These are phyloP conservation scores for Friedmanniomyces simplex DNA, from an alignment of 495 filamentous ascomycete genomes.

Conservation along the genomic window DNA sequence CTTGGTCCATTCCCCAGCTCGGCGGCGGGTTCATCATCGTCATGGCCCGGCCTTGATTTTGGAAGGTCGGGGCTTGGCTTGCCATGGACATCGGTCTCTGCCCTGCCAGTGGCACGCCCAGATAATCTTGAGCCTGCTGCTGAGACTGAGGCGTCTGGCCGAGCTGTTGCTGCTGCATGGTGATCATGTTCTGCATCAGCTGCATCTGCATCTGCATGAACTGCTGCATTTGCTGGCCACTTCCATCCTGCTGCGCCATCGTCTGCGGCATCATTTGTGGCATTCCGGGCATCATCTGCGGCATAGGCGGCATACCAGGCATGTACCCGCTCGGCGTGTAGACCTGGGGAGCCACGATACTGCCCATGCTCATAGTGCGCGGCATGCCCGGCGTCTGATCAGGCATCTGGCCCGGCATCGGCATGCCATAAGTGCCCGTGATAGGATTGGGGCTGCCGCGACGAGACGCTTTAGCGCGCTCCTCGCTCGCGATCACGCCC, in stretches of 20 bases:
- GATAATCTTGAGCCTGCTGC: slow-evolving; percentile 1
- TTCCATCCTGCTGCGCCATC: slow-evolving; percentile 43
- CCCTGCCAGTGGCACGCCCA: slow-evolving; percentile 2
- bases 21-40: slow-evolving; percentile 23
- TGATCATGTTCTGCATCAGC: slow-evolving; percentile 67
- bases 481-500: slow-evolving; percentile 82
- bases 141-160: slow-evolving; percentile 12
- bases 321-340: slow-evolving; percentile 21
- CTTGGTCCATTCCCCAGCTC: not conserved
- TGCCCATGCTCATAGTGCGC: slow-evolving; percentile 31
- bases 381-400: slow-evolving; percentile 22
- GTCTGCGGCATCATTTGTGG: not conserved
- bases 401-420: slow-evolving; percentile 26
- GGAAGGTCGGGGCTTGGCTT: slow-evolving; percentile 8
- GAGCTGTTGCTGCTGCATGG: slow-evolving; percentile 32
- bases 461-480: slow-evolving; percentile 64
- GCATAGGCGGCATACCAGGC: slow-evolving; percentile 29
- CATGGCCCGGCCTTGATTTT: slow-evolving; percentile 17
- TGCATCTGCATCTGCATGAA: slow-evolving; percentile 96
- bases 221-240: slow-evolving; percentile 72
- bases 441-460: slow-evolving; percentile 63
- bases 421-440: slow-evolving; percentile 25
- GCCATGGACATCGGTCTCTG: slow-evolving; percentile 11
- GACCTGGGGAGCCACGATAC: slow-evolving; percentile 25
- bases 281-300: slow-evolving; percentile 26